phyloP scores from a whole-genome alignment of 257 asterid species.

The Cruciata laevipes region DNA sequence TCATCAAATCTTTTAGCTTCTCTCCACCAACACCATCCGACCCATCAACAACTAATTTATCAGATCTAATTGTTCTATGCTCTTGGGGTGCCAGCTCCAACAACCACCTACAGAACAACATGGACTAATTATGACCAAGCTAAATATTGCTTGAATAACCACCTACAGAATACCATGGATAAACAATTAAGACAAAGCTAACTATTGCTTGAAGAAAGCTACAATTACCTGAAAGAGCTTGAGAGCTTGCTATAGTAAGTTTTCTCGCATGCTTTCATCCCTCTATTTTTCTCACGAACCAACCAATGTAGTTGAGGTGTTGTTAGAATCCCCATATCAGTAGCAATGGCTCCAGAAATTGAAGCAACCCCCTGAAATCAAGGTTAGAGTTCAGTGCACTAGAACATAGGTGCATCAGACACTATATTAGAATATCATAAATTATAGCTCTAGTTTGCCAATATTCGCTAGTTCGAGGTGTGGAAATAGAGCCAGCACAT shows the following conservation, averaged over 20 bases:
- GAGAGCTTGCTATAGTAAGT: conserved; percentile 60
- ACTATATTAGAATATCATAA: neutral
- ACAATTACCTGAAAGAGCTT: conserved; percentile 61
- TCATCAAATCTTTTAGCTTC: conserved; percentile 56
- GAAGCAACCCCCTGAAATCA: conserved; percentile 57
- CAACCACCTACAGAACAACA: conserved; percentile 47
- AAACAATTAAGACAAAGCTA: neutral
- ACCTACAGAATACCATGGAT: neutral
- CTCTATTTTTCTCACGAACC: conserved; percentile 75
- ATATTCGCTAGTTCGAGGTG: neutral
- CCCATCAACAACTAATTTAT: conserved; percentile 71
- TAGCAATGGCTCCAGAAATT: conserved; percentile 49
- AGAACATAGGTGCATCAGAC: neutral
- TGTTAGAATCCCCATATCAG: conserved; percentile 69
- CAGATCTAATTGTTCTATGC: conserved; percentile 19
- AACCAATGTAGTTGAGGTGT: conserved; percentile 98
- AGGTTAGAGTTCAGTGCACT: neutral
- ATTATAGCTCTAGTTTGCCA: neutral
- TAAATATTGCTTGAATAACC: neutral
- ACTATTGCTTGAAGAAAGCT: conserved; percentile 4
- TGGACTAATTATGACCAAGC: neutral
- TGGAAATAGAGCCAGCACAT: neutral
- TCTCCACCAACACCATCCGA: conserved; percentile 97
- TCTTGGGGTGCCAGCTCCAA: conserved; percentile 60
- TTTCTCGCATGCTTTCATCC: conserved; percentile 60